These are phyloP conservation scores for Penicillium atrosanguineum DNA, from an alignment of 495 filamentous ascomycete genomes.

Conservation along the genomic window DNA sequence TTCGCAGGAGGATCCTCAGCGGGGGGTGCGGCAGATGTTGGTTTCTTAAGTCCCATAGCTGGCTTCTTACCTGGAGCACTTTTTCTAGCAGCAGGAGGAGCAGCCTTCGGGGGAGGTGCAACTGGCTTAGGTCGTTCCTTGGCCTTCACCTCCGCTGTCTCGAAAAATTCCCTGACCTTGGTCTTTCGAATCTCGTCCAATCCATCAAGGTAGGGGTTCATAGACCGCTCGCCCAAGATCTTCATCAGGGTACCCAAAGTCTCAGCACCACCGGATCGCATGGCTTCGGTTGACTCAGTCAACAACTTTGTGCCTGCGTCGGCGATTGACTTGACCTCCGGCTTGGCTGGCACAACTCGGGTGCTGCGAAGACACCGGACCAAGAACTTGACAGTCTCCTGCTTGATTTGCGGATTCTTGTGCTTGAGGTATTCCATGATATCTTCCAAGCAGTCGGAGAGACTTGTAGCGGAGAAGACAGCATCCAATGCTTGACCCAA, in stretches of 20 bases:
- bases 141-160: conserved; percentile 90
- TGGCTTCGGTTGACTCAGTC: conserved; percentile 79
- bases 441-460: conserved; percentile 86
- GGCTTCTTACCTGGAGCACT: conserved; percentile 51
- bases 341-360: conserved; percentile 73
- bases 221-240: conserved; percentile 95
- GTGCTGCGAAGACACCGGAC: conserved; percentile 84
- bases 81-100: conserved; percentile 46
- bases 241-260: conserved; percentile 95
- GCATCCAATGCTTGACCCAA: conserved; percentile 81
- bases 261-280: conserved; percentile 86
- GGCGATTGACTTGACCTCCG: conserved; percentile 80
- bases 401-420: conserved; percentile 97
- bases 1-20: conserved; percentile 55
- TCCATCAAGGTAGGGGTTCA: conserved; percentile 92
- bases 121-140: conserved; percentile 93
- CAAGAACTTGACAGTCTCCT: conserved; percentile 87
- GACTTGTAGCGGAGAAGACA: conserved; percentile 73
- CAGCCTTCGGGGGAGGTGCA: conserved; percentile 59
- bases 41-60: conserved; percentile 48
- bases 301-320: conserved; percentile 85
- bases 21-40: conserved; percentile 59
- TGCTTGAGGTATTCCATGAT: conserved; percentile 80
- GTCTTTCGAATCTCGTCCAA: conserved; percentile 94
- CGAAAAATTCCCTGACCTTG: conserved; percentile 94